These are phyloP conservation scores for Inonotus hispidus DNA, from an alignment of 1,284 basidiomycete species.

Conservation along the genomic window DNA sequence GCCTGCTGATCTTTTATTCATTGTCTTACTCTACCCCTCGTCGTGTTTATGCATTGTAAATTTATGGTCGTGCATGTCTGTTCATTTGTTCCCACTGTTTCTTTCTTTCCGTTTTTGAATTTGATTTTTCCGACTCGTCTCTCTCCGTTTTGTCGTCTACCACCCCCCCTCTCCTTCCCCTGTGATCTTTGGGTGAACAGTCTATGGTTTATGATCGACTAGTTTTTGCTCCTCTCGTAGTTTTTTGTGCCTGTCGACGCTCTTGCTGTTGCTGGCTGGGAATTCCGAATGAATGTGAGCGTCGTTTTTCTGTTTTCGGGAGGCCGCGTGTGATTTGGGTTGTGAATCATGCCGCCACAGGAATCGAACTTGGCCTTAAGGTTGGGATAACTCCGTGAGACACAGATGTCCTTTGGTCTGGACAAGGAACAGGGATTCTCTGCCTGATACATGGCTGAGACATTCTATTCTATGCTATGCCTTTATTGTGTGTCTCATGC, in stretches of 20 bases:
- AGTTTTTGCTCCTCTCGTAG: too few species aligned
- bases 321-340: not conserved
- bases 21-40: conserved; percentile 3
- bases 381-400: not conserved
- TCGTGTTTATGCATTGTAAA: conserved; percentile 13
- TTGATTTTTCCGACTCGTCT: conserved; percentile 20
- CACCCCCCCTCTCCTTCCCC: conserved; percentile 12
- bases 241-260: conserved; percentile 23
- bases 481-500: too few species aligned
- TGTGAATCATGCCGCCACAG: not conserved
- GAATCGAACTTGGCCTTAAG: not conserved
- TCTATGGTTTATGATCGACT: too few species aligned
- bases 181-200: too few species aligned
- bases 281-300: not conserved
- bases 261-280: not conserved
- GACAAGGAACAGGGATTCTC: too few species aligned
- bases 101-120: not conserved
- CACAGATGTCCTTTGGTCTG: not conserved
- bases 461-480: too few species aligned
- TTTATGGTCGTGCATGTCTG: conserved; percentile 15
- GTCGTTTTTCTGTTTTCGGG: not conserved
- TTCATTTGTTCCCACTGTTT: conserved; percentile 27
- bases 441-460: too few species aligned
- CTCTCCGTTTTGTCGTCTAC: too few species aligned
- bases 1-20: conserved; percentile 48